Percentiles rank a stretch among this genome's conserved stretches.
Conservation (phyloP, 2,329 filamentous ascomycete genomes). For the Phoma sp. region DNA sequence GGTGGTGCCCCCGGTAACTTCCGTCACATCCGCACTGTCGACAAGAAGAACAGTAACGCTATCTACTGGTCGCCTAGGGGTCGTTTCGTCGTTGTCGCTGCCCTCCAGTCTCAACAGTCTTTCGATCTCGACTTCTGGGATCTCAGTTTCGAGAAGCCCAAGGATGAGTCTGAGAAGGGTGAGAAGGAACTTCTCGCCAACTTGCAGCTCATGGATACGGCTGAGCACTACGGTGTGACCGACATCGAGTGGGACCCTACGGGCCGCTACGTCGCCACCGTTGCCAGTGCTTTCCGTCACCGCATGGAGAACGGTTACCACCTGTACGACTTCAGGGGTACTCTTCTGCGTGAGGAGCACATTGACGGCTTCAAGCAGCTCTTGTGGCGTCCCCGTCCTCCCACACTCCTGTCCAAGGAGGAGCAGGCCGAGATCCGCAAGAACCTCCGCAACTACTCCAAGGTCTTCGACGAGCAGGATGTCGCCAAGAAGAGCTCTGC, state of each 20-base stretch:
- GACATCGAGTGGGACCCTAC: constrained; percentile 99
- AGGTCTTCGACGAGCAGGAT: constrained; percentile 94
- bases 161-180: constrained; percentile 86
- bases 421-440: constrained; percentile 98
- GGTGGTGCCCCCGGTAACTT: constrained; percentile 84
- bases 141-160: constrained; percentile 80
- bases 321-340: constrained; percentile 94
- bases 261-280: constrained; percentile 91
- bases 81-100: constrained; percentile 92
- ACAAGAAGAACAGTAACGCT: constrained; percentile 99
- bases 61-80: constrained; percentile 99
- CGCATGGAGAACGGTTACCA: constrained; percentile 99
- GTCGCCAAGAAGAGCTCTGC: constrained; percentile 91
- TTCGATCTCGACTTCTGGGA: constrained; percentile 98
- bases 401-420: constrained; percentile 91
- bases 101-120: constrained; percentile 89
- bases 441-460: constrained; percentile 96
- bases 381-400: constrained; percentile 88
- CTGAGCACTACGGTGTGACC: constrained; percentile 96
- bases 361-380: constrained; percentile 99
- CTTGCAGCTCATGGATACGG: constrained; percentile 90
- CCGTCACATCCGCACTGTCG: constrained; percentile 91
- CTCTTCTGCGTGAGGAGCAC: constrained; percentile 85
- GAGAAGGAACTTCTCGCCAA: constrained; percentile 96
- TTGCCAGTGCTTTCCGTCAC: constrained; percentile 95